Evolutionary conservation across 305 asterid genomes (phyloP), one percentile per base, ranked within the genome.

Genomic region (Striga hermonthica): DNA sequence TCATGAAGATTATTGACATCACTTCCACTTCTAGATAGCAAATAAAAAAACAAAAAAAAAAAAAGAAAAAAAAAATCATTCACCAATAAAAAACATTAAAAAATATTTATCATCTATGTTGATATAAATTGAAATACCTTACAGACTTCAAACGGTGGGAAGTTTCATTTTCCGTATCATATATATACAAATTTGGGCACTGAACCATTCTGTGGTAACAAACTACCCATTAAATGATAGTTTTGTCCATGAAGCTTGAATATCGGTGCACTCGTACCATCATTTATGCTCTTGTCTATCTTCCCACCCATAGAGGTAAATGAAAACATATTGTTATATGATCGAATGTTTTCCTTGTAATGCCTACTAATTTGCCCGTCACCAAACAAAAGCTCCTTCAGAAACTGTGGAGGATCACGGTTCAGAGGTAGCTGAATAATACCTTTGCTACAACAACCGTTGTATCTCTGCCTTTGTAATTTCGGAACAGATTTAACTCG

Each of bases 281-380:
- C 16, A 2, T 52, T 47, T 9, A 65, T 5, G 0, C 40, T 37
- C 1, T 4, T 65, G 43, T 65, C 55, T 50, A 65, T n/a, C 52
- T 39, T 65, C 5, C 50, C 62, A 7, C 69, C 61, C 41, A 65
- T 53, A 6, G 31, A 54, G 7, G 62, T 65, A 13, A 65, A 65
- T 2, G 35, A 45, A 36, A 62, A 62, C 57, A 62, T 35, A 16
- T n/a, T 12, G 57, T 52, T 52, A n/a, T 16, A 15, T 22, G 11
- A 15, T 15, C 37, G 59, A 7, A 22, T 3, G 6, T n/a, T n/a
- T 6, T 9, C 5, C 2, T 6, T 35, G 11, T 15, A 54, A 4
- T 15, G 9, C 11, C 28, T 54, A 6, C 37, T 15, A 2, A 7
- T 14, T 54, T 8, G 4, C 8, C 11, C 8, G 0, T 5, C 9